Evolutionary conservation across 768 basidiomycete genomes (phyloP).

Genomic region (Mycena galericulata): DNA sequence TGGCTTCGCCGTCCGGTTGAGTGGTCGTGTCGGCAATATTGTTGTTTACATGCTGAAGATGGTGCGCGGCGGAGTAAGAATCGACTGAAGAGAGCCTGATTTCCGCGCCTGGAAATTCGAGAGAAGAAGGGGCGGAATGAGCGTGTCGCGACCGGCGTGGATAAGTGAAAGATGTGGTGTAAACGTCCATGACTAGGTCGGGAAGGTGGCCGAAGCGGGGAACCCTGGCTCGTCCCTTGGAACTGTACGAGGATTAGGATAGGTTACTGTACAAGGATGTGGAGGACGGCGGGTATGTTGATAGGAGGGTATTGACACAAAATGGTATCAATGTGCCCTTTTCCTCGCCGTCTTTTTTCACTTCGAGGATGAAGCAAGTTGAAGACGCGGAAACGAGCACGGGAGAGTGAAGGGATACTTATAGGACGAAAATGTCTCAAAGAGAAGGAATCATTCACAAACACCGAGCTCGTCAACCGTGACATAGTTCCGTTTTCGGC

Average conservation of each 20-base stretch:
- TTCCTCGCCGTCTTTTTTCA: constrained; percentile 43
- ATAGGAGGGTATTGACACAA: constrained; percentile 66
- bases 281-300: constrained; percentile 50
- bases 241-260: constrained; percentile 37
- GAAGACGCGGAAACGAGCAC: constrained; percentile 44
- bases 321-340: constrained; percentile 61
- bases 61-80: constrained; percentile 52
- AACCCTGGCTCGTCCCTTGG: constrained; percentile 25
- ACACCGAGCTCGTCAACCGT: constrained; percentile 52
- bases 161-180: constrained; percentile 94
- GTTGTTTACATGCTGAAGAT: constrained; percentile 53
- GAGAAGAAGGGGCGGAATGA: constrained; percentile 71
- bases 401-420: constrained; percentile 34
- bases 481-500: too few relatives aligned
- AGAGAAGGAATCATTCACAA: constrained; percentile 30
- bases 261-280: constrained; percentile 35
- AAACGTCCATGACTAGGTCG: constrained; percentile 82
- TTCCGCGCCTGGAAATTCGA: constrained; percentile 69
- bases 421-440: constrained; percentile 37
- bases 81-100: constrained; percentile 58
- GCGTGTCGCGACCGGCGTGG: constrained; percentile 83
- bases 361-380: constrained; percentile 45
- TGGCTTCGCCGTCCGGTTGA: constrained; percentile 73
- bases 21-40: constrained; percentile 52
- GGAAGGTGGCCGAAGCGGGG: constrained; percentile 27